These are phyloP conservation scores for Mycosarcoma mackinlayi DNA, from an alignment of 1,284 basidiomycete species.

Conservation along the genomic window DNA sequence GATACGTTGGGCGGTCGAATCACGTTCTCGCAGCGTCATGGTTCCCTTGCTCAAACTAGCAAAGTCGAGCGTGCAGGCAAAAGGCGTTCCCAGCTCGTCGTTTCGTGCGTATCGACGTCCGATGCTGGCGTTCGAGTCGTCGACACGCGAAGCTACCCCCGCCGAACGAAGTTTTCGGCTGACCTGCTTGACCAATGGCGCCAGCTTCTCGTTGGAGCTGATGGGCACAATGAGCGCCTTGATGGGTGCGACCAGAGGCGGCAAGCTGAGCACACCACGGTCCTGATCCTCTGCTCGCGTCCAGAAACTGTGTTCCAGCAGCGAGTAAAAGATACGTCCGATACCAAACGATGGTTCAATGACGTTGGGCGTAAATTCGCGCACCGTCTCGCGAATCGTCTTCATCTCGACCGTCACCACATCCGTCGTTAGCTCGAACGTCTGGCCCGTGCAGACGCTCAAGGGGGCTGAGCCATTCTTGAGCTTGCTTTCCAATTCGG, in stretches of 20 bases:
- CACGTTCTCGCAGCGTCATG: conserved; percentile 76
- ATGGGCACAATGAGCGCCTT: conserved; percentile 97
- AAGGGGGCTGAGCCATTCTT: conserved; percentile 73
- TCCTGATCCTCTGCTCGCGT: conserved; percentile 79
- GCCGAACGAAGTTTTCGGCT: conserved; percentile 86
- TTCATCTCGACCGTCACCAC: conserved; percentile 83
- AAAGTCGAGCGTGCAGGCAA: conserved; percentile 95
- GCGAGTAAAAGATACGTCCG: conserved; percentile 91
- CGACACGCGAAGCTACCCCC: conserved; percentile 90
- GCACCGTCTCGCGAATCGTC: conserved; percentile 90
- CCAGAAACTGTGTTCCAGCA: conserved; percentile 98
- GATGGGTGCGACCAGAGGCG: conserved; percentile 90
- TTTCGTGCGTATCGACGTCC: conserved; percentile 97
- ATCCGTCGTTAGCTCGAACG: conserved; percentile 78
- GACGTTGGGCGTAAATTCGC: conserved; percentile 96
- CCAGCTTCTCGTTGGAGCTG: conserved; percentile 85
- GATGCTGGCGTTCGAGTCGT: conserved; percentile 94
- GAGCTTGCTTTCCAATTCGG: conserved; percentile 79
- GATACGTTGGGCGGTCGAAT: conserved; percentile 92
- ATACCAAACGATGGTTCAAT: conserved; percentile 99
- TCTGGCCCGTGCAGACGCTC: conserved; percentile 72
- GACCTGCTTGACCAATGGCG: conserved; percentile 85
- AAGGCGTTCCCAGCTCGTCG: conserved; percentile 98
- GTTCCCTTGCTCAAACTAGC: conserved; percentile 77
- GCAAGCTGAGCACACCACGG: conserved; percentile 81